These are phyloP conservation scores for Sapria himalayana DNA, from an alignment of 345 rosid species.

Conservation along the genomic window DNA sequence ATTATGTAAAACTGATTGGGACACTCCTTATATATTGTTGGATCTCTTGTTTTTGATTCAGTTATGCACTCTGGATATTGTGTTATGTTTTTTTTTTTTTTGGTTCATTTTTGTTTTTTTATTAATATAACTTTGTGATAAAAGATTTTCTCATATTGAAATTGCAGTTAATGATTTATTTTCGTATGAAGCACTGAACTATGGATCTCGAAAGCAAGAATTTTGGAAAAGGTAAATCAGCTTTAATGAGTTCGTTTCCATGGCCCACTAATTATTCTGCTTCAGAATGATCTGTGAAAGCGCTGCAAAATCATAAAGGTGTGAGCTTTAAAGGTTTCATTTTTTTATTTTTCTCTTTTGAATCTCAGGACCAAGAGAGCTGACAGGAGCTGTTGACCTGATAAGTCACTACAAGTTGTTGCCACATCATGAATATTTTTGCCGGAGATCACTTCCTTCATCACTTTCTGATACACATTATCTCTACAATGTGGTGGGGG, in stretches of 20 bases:
- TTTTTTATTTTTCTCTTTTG: neutral
- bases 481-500: slow-evolving; percentile 67
- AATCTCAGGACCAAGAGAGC: slow-evolving; percentile 50
- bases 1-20: too few relatives aligned
- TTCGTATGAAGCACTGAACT: slow-evolving; percentile 11
- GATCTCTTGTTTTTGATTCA: too few relatives aligned
- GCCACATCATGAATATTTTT: slow-evolving; percentile 59
- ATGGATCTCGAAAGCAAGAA: slow-evolving; percentile 56
- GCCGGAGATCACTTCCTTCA: slow-evolving; percentile 62
- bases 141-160: too few relatives aligned
- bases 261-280: neutral
- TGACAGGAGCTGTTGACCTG: slow-evolving; percentile 72
- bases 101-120: too few relatives aligned
- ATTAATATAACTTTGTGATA: too few relatives aligned
- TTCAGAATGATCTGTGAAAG: slow-evolving; percentile 2
- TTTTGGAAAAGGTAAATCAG: slow-evolving; percentile 38
- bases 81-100: too few relatives aligned
- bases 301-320: too few relatives aligned
- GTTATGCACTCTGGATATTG: too few relatives aligned
- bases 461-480: slow-evolving; percentile 62
- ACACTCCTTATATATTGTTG: too few relatives aligned
- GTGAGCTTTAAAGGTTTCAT: neutral
- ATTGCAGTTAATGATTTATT: slow-evolving; percentile 20
- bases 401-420: slow-evolving; percentile 51
- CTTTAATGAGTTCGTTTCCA: neutral